These are phyloP conservation scores for Penicillium desertorum DNA, from an alignment of 495 filamentous ascomycete species.

Conservation along the genomic window DNA sequence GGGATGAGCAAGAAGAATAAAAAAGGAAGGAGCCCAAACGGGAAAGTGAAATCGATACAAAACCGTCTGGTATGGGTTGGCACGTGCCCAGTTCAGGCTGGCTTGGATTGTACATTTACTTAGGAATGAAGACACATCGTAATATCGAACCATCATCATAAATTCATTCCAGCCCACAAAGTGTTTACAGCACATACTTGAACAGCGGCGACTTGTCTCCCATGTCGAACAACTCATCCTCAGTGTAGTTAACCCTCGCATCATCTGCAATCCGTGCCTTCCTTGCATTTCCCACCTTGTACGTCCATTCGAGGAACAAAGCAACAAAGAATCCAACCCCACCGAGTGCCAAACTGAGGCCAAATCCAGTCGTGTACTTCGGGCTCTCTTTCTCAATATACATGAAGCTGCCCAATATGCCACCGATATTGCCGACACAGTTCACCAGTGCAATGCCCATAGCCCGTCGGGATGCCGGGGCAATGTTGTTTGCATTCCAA, in stretches of 20 bases:
- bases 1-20: not conserved
- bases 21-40: not conserved
- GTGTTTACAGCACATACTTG: slow-evolving; percentile 33
- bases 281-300: slow-evolving; percentile 4
- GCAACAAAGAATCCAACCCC: slow-evolving; percentile 4
- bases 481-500: slow-evolving; percentile 16
- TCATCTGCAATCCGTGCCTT: slow-evolving; percentile 27
- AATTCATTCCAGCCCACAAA: not conserved
- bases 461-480: not conserved
- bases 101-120: not conserved
- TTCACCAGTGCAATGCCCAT: slow-evolving; percentile 13
- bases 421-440: slow-evolving; percentile 13
- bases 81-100: not conserved
- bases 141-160: not conserved
- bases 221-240: slow-evolving; percentile 51
- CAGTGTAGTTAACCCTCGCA: slow-evolving; percentile 39
- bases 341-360: slow-evolving; percentile 3
- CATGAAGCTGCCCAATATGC: slow-evolving; percentile 13
- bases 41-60: not conserved
- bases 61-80: not conserved
- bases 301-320: slow-evolving; percentile 5
- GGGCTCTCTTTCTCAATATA: slow-evolving; percentile 11
- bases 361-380: slow-evolving; percentile 4
- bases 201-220: slow-evolving; percentile 59
- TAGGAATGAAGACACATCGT: not conserved